phyloP scores from a whole-genome alignment of 2,329 filamentous ascomycete genomes.

The Xylaria sp. region DNA sequence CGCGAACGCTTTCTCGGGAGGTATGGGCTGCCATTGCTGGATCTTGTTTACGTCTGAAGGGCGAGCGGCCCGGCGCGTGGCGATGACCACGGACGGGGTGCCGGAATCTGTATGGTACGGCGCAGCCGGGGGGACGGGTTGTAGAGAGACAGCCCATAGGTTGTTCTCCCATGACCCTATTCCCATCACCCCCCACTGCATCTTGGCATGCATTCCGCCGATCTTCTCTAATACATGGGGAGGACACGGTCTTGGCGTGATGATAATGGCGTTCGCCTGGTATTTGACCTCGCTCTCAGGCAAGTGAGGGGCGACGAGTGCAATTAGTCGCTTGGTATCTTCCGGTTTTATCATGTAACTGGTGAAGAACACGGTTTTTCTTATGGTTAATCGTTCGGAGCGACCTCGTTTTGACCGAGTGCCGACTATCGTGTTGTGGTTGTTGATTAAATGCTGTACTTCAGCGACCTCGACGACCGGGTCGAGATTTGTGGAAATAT shows the following conservation, averaged over 20 bases:
- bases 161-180: constrained; percentile 80
- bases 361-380: constrained; percentile 90
- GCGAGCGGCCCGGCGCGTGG: constrained; percentile 77
- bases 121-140: constrained; percentile 74
- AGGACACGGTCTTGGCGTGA: constrained; percentile 81
- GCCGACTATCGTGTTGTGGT: constrained; percentile 75
- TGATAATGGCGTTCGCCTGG: constrained; percentile 91
- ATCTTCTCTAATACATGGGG: constrained; percentile 81
- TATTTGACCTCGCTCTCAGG: constrained; percentile 78
- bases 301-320: constrained; percentile 74
- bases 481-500: constrained; percentile 69
- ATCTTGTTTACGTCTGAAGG: constrained; percentile 86
- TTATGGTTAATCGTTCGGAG: constrained; percentile 72
- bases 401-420: constrained; percentile 52
- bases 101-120: constrained; percentile 83
- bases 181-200: constrained; percentile 85
- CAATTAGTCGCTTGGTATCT: constrained; percentile 78
- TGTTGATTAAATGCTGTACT: constrained; percentile 87
- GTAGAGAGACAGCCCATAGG: constrained; percentile 87
- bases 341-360: constrained; percentile 83
- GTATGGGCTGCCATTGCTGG: constrained; percentile 82
- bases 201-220: constrained; percentile 85
- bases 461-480: constrained; percentile 52
- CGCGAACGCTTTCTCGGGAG: constrained; percentile 74
- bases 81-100: constrained; percentile 83